Percentiles rank a stretch among this genome's conserved stretches.
Conservation (phyloP, 2,329 filamentous ascomycete genomes). For the Talaromyces amestolkiae region DNA sequence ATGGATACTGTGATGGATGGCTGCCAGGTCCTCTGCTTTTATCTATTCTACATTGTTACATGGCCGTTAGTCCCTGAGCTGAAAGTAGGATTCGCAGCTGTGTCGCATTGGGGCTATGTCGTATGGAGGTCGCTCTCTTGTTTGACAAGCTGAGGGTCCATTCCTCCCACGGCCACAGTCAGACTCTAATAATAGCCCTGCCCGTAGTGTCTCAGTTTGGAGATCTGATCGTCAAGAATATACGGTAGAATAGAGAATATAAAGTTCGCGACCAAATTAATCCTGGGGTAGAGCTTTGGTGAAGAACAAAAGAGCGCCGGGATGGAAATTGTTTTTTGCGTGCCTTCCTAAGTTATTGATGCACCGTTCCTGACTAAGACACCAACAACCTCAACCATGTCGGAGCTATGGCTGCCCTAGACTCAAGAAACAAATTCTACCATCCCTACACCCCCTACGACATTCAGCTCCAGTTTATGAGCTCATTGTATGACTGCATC, state of each 20-base stretch:
- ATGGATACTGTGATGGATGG: neutral
- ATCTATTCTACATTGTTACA: neutral
- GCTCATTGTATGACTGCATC: constrained; percentile 72
- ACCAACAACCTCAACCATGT: neutral
- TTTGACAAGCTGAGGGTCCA: neutral
- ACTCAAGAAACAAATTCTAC: constrained; percentile 61
- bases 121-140: neutral
- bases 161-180: neutral
- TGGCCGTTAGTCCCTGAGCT: neutral
- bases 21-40: neutral
- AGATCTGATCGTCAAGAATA: neutral
- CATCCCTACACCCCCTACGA: constrained; percentile 86
- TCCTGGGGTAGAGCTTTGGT: too few species aligned
- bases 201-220: neutral
- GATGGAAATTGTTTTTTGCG: constrained; percentile 14
- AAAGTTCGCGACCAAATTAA: neutral
- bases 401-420: constrained; percentile 31
- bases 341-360: neutral
- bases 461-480: constrained; percentile 88
- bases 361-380: neutral
- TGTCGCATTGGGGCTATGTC: constrained; percentile 3
- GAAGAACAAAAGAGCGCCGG: neutral
- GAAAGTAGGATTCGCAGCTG: neutral
- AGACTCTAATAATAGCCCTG: neutral
- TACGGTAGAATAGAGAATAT: neutral